Evolutionary conservation across 768 basidiomycete species (phyloP).

Genomic region (Suillus placidus): DNA sequence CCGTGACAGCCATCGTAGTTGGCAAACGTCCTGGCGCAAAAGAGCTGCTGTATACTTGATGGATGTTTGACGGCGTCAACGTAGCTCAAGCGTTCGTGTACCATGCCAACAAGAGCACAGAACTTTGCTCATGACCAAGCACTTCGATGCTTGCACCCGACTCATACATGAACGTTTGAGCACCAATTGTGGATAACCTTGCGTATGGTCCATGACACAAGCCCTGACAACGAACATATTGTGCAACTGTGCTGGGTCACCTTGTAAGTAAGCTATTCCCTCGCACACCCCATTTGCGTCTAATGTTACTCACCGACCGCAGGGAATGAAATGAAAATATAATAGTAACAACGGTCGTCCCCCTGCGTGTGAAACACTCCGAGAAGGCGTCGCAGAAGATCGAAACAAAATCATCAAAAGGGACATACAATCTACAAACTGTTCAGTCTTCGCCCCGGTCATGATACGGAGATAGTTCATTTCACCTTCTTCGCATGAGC

Average conservation of each 20-base stretch:
- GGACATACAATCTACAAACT: neutral
- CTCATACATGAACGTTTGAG: neutral
- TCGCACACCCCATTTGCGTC: neutral
- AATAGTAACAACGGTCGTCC: neutral
- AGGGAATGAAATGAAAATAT: neutral
- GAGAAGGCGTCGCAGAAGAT: neutral
- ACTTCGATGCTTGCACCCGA: neutral
- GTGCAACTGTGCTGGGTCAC: neutral
- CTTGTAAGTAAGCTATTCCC: neutral
- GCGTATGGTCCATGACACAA: neutral
- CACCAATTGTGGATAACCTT: neutral
- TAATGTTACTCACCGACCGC: neutral
- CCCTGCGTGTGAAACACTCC: neutral
- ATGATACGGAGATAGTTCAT: neutral
- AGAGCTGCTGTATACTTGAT: neutral
- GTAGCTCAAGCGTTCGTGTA: neutral
- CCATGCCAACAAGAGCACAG: neutral
- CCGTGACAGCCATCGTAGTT: neutral
- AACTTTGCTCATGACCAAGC: neutral
- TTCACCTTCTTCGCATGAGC: neutral
- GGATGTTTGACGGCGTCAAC: neutral
- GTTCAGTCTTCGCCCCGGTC: too few species aligned
- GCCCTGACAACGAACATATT: neutral
- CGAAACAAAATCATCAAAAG: neutral
- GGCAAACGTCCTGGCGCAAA: neutral